Percentiles rank a stretch among this genome's conserved stretches.
Evolutionary conservation across 495 filamentous ascomycete genomes (phyloP).

Genomic region (Penicillium ucsense): DNA sequence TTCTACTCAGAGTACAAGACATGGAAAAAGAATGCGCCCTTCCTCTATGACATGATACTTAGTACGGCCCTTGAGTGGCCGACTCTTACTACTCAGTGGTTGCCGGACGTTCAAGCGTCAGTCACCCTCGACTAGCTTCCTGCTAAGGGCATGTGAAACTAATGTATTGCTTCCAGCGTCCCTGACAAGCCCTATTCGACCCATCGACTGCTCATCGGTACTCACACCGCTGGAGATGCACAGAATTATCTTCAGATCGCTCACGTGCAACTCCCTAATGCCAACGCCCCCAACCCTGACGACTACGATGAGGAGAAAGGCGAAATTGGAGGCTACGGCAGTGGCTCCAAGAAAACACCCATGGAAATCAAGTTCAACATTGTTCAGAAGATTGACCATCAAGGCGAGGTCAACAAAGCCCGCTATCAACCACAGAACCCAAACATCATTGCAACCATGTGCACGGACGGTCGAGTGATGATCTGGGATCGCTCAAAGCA

Average conservation of each 20-base stretch:
- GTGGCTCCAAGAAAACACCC: constrained; percentile 50
- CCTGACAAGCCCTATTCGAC: constrained; percentile 79
- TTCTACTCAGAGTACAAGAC: constrained; percentile 80
- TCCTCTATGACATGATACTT: constrained; percentile 94
- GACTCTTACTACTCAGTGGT: constrained; percentile 94
- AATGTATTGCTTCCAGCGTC: constrained; percentile 32
- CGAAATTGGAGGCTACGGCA: constrained; percentile 87
- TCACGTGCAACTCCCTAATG: constrained; percentile 80
- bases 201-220: constrained; percentile 87
- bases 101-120: constrained; percentile 87
- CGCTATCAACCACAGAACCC: constrained; percentile 97
- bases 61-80: constrained; percentile 97
- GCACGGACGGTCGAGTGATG: constrained; percentile 74
- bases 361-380: constrained; percentile 76
- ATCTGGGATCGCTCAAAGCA: constrained; percentile 97
- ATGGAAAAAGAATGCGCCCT: constrained; percentile 99
- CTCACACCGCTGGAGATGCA: constrained; percentile 79
- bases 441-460: constrained; percentile 92
- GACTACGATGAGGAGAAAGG: constrained; percentile 88
- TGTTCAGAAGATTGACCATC: constrained; percentile 92
- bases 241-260: constrained; percentile 94
- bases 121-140: constrained; percentile 3
- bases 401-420: constrained; percentile 96
- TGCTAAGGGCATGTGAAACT: not conserved
- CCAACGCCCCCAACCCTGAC: constrained; percentile 56